These are phyloP conservation scores for Penicillium polonicum DNA, from an alignment of 2,329 filamentous ascomycete species.

Conservation along the genomic window DNA sequence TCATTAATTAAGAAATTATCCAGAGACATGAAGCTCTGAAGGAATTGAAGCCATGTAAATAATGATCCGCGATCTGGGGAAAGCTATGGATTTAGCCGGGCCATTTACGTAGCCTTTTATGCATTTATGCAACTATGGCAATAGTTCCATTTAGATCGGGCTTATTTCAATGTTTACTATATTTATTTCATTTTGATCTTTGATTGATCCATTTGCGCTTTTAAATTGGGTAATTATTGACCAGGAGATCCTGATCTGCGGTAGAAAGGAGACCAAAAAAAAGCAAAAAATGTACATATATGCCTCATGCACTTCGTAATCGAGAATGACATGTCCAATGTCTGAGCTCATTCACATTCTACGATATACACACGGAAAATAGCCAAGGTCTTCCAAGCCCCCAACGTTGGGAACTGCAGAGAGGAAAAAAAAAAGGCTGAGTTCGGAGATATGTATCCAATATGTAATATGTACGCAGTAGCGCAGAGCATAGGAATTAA, in stretches of 20 bases:
- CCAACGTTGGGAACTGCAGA: conserved; percentile 12
- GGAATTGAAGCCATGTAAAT: neutral
- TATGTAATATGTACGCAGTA: conserved; percentile 7
- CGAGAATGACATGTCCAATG: conserved; percentile 1
- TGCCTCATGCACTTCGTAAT: neutral
- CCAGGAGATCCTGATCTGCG: neutral
- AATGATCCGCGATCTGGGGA: conserved; percentile 8
- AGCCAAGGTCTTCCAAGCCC: conserved; percentile 1
- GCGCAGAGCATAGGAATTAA: conserved; percentile 1
- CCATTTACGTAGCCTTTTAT: neutral
- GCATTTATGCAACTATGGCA: neutral
- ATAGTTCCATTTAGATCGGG: conserved; percentile 1
- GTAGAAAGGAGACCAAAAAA: conserved; percentile 1
- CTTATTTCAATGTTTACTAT: neutral
- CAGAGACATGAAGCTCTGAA: neutral
- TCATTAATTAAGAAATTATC: neutral
- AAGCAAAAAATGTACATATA: conserved; percentile 3
- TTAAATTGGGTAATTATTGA: neutral
- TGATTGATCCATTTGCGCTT: neutral
- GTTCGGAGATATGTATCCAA: neutral
- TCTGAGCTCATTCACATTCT: neutral
- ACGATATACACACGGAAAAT: neutral
- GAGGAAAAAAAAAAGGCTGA: neutral
- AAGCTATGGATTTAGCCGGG: conserved; percentile 6
- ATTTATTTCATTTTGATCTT: neutral